Base-by-base conservation (phyloP, 1,284 basidiomycete species). In the Trichosporon sp. region DNA sequence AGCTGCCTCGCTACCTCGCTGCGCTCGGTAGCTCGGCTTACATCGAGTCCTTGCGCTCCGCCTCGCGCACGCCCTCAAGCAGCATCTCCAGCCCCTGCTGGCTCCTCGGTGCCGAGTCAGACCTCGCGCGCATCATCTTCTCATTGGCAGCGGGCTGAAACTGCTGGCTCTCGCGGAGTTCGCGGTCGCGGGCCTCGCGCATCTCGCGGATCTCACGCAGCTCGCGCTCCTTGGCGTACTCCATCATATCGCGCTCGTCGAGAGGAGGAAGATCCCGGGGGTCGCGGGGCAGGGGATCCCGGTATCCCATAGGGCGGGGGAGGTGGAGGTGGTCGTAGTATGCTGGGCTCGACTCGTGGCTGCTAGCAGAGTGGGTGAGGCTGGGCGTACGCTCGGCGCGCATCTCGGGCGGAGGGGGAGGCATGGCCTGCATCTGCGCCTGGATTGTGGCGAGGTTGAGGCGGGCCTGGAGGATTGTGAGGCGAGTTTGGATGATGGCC, bases 381-480 rank as follows among this genome's bases (percentile, higher is more conserved):
- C 49, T 52, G 4, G 66, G 62, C 16, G 64, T 63, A 54, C 66
- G 66, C 31, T 68, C 66, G 33, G 56, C 36, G 46, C 62, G 36
- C 4, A 11, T 2, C 21, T 46, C 21, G 34, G 27, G 37, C 19
- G 19, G 60, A 32, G 31, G 21, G 10, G 25, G 49, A 16, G 61
- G 44, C 29, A 60, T 58, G 16, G 33, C 25, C n/a, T 60, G 62
- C 52, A 64, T 62, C 60, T 65, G 64, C 14, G 64, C 64, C 64
- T 68, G 67, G 58, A 65, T 64, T 36, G 64, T 46, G 27, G 62
- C 62, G 16, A 68, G 56, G 64, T 65, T 68, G 25, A 78, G 69
- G 33, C 76, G 69, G n/a, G 77, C 77, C 69, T 78, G 77, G 46
- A 78, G 75, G 56, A 79, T 70, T 27, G 77, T 76, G 29, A 79